Evolutionary conservation across 1,284 basidiomycete species (phyloP), one percentile per base, ranked within the genome.

Genomic region (Ustilago loliicola): DNA sequence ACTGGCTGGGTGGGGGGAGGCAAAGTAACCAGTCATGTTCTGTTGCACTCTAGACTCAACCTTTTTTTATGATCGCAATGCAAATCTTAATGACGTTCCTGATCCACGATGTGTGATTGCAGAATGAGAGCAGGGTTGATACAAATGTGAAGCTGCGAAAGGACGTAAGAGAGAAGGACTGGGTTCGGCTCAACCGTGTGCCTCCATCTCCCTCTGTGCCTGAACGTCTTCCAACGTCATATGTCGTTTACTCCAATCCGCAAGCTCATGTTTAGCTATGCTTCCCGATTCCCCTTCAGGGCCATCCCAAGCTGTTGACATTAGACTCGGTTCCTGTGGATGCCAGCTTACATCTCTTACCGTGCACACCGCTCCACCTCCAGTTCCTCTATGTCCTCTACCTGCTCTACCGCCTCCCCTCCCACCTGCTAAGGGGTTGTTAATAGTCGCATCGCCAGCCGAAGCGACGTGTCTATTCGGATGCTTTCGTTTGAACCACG

Each of bases 331-430:
- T 89, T 96, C 92, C 90, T 88, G 90, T 89, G 92, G 90, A 85
- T 94, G 93, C 94, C 94, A 96, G 83, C 92, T 93, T 62, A 98
- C 95, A 84, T 99, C 96, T 62, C 96, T 91, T 0, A 98, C 94
- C 67, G 86, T 85, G 40, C 68, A 66, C 9, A 55, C 54, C 8
- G 66, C 74, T 36, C 69, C 69, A n/a, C 65, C 56, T 4, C 74
- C 66, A 3, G 60, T 66, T n/a, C 74, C 74, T 59, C 74, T 36
- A 27, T 77, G 74, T 8, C 74, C 74, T 34, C 61, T 47, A 1
- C 73, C 73, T 29, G 61, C 57, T 27, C 57, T 52, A 5, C 55
- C 53, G 17, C 64, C 57, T n/a, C 53, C 32, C 1, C n/a, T 50
- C 9, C 17, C 52, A 9, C 23, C 51, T 9, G 56, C 51, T 4